Evolutionary conservation across 2,329 filamentous ascomycete species (phyloP).

Genomic region (Coniochaeta ligniaria): DNA sequence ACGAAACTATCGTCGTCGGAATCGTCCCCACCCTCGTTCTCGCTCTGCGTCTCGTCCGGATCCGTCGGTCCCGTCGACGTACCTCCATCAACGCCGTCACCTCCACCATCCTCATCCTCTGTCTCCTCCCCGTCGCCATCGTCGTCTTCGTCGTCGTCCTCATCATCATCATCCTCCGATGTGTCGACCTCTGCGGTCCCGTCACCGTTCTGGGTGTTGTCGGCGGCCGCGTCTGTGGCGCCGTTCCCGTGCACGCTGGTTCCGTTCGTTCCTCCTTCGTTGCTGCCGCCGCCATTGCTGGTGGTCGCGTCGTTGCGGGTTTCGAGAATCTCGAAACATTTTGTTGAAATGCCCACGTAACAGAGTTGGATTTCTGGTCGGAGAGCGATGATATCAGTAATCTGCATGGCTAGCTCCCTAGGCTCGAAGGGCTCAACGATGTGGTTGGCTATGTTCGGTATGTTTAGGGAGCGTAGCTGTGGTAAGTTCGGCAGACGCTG

Average conservation of each 20-base stretch:
- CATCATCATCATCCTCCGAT: conserved; percentile 29
- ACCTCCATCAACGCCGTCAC: conserved; percentile 30
- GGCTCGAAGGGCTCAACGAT: conserved; percentile 37
- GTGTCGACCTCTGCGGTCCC: conserved; percentile 13
- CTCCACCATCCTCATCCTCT: conserved; percentile 32
- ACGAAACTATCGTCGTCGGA: conserved; percentile 43
- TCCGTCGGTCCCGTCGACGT: conserved; percentile 12
- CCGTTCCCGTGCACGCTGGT: neutral
- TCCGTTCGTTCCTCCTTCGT: conserved; percentile 6
- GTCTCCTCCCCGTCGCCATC: conserved; percentile 33
- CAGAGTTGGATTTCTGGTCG: conserved; percentile 69
- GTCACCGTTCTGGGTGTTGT: conserved; percentile 20
- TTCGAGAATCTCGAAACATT: conserved; percentile 79
- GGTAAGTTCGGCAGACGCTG: conserved; percentile 65
- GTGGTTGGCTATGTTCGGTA: conserved; percentile 17
- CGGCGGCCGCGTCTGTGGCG: conserved; percentile 7
- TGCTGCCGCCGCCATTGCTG: conserved; percentile 13
- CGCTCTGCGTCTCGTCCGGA: conserved; percentile 24
- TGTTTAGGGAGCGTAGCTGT: conserved; percentile 49
- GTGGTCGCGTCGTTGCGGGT: conserved; percentile 38
- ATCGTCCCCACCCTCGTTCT: conserved; percentile 26
- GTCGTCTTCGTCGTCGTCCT: conserved; percentile 31
- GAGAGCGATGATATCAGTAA: conserved; percentile 71
- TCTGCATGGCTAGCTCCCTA: conserved; percentile 66
- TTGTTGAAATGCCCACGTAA: conserved; percentile 68